Base-by-base conservation (phyloP, 179 eudicot genomes). In the Pouteria campechiana region DNA sequence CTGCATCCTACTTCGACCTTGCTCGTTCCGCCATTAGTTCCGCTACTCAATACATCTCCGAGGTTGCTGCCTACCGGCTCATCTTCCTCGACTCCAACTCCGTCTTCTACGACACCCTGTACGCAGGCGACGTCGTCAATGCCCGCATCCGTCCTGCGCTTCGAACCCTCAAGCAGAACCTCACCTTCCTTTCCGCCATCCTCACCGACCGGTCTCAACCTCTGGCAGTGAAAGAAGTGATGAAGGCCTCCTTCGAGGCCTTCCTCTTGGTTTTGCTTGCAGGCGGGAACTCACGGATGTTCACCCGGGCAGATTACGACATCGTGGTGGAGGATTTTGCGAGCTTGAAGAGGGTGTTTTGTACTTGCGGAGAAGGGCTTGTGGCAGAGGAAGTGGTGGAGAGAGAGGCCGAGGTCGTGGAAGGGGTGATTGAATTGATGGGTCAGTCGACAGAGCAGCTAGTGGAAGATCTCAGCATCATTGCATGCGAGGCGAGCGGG, bases 181-280 rank as follows among this genome's bases (percentile, higher is more conserved):
- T 90, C 6, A 72, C 79, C 1, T 81, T 90, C 0, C 19, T 90
- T 20, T 59, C 79, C 5, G 86, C 82, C 2, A 81, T 86, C 1
- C 67, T 90, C 11, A 73, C 81, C 1, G 95, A 90, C 23, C 37
- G 63, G 25, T 86, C 86, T 21, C 98, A 81, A 41, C 78, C 87
- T 6, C 9, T 76, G 10, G 95, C 95, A 0, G 48, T 79, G 19
- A 90, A 76, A 52, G 95, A 86, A 32, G 81, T 86, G 12, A 81
- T 81, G 95, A 86, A 63, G 60, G 98, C 98, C 2, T 48, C 83
- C 6, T 90, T 86, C 8, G 93, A 86, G 61, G 86, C 84, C 20
- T 90, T 50, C 58, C 73, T 85, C 20, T 78, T 79, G 93, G 84
- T 90, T 29, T 33, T 86, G 38, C 78, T 90, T 1, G 98, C 98